A percentile compares a stretch with the other conserved stretches of the same genome.
Conservation (phyloP, 2,329 filamentous ascomycete genomes). For the Epichloe elymi region DNA sequence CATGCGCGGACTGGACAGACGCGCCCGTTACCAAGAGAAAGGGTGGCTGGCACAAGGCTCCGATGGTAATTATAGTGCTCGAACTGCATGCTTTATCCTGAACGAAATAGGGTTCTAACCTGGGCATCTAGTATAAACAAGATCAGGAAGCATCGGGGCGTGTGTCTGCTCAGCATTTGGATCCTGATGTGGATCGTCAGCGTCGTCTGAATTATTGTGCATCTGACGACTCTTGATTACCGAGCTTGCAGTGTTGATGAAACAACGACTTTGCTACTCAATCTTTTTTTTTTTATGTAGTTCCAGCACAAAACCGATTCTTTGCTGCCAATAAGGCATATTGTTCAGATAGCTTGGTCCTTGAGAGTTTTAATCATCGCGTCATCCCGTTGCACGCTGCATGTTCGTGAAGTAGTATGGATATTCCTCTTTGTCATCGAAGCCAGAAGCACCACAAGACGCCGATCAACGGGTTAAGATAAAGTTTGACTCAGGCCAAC, state of each 20-base stretch:
- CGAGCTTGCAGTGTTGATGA: background rate
- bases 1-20: background rate
- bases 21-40: constrained; percentile 1
- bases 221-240: constrained; percentile 12
- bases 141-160: background rate
- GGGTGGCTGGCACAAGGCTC: constrained; percentile 14
- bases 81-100: background rate
- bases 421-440: too few relatives aligned
- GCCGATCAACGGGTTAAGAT: too few relatives aligned
- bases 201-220: constrained; percentile 11
- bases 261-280: background rate
- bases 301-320: background rate
- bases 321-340: too few relatives aligned
- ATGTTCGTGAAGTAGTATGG: too few relatives aligned
- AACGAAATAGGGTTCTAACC: background rate
- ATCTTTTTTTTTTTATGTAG: too few relatives aligned
- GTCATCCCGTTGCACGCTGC: too few relatives aligned
- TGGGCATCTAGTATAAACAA: background rate
- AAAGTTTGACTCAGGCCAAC: too few relatives aligned
- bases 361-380: too few relatives aligned
- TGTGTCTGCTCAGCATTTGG: constrained; percentile 4
- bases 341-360: too few relatives aligned
- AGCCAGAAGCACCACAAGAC: too few relatives aligned
- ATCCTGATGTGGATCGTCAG: constrained; percentile 10
- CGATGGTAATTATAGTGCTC: constrained; percentile 4